Evolutionary conservation across 2,329 filamentous ascomycete genomes (phyloP).

Genomic region (Hypoxylon sp.): DNA sequence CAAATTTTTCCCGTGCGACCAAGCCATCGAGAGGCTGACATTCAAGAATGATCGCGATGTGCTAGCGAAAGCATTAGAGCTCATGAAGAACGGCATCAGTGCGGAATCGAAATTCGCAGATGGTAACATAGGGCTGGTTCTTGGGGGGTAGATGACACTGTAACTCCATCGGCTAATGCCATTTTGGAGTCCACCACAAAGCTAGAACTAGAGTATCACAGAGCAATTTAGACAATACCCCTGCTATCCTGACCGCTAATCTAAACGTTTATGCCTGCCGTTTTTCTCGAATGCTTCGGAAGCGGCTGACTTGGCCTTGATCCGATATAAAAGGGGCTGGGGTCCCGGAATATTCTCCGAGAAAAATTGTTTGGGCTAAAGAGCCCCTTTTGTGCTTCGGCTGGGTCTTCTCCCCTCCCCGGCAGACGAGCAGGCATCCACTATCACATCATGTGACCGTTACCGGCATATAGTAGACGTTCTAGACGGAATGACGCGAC

Average conservation of each 20-base stretch:
- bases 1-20: slow-evolving; percentile 36
- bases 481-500: slow-evolving; percentile 7
- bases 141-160: neutral
- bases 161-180: slow-evolving; percentile 1
- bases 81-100: slow-evolving; percentile 29
- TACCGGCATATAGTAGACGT: slow-evolving; percentile 1
- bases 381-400: no score
- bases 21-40: slow-evolving; percentile 41
- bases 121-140: neutral
- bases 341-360: no score
- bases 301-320: neutral
- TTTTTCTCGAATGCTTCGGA: no score
- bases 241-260: neutral
- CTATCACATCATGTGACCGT: slow-evolving; percentile 13
- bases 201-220: neutral
- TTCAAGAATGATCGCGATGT: slow-evolving; percentile 46
- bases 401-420: no score
- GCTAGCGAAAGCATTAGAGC: slow-evolving; percentile 41
- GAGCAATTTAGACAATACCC: neutral
- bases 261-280: neutral
- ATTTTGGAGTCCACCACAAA: slow-evolving; percentile 3
- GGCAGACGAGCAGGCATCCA: no score
- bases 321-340: neutral
- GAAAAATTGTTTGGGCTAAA: no score
- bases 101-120: neutral